phyloP scores from a whole-genome alignment of 495 filamentous ascomycete species.

The Lophiostoma macrostomum region DNA sequence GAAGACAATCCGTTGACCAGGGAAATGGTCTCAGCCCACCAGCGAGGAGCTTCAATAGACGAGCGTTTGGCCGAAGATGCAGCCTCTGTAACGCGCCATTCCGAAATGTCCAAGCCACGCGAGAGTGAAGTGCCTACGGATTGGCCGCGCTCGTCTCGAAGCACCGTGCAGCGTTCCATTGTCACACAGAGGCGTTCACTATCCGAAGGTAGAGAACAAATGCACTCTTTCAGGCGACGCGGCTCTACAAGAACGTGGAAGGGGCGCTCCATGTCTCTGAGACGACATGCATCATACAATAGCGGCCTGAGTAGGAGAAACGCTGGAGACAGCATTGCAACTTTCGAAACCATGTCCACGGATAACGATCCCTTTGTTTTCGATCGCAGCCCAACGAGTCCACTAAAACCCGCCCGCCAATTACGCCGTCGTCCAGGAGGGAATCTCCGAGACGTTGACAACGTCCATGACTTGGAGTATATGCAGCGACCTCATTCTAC shows the following conservation, averaged over 20 bases:
- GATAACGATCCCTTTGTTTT: conserved; percentile 40
- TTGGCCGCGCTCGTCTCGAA: conserved; percentile 9
- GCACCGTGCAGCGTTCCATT: conserved; percentile 7
- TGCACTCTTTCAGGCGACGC: conserved; percentile 27
- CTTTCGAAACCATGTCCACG: conserved; percentile 42
- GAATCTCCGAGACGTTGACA: conserved; percentile 75
- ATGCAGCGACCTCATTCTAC: conserved; percentile 65
- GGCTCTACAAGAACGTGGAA: conserved; percentile 22
- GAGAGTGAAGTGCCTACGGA: neutral
- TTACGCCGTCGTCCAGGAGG: conserved; percentile 86
- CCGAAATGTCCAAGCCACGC: conserved; percentile 20
- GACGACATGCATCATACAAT: conserved; percentile 69
- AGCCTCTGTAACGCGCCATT: conserved; percentile 8
- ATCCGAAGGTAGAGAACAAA: conserved; percentile 14
- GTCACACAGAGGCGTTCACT: conserved; percentile 11
- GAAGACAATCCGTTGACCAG: neutral
- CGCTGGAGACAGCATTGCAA: conserved; percentile 57
- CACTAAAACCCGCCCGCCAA: conserved; percentile 44
- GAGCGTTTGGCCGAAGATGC: conserved; percentile 11
- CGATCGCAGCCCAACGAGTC: conserved; percentile 37
- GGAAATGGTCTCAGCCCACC: neutral
- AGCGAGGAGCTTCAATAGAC: conserved; percentile 13
- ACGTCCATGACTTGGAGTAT: conserved; percentile 65
- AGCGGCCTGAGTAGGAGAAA: conserved; percentile 63
- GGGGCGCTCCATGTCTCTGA: conserved; percentile 39